Base-by-base conservation (phyloP, 2,329 filamentous ascomycete genomes). In the Plenodomus lindquistii region DNA sequence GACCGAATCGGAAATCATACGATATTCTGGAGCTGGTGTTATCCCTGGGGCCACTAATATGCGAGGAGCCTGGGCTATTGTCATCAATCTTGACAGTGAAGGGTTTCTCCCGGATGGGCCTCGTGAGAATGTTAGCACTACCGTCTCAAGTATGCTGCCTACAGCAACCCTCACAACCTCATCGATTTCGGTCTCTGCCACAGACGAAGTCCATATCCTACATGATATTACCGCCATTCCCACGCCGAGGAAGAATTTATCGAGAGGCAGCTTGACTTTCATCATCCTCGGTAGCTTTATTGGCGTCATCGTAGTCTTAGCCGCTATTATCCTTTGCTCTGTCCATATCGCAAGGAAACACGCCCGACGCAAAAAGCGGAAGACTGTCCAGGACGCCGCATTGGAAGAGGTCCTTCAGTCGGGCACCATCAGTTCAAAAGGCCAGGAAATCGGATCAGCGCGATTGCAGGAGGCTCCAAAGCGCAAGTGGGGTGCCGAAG, bases 221-320 rank as follows among this genome's bases (percentile, higher is more conserved):
- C 27, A 31, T 31, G 27, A 31, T 4, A 20, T 31, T 20, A 18
- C 21, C 17, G 37, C 19, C 15, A 18, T 22, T 17, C 2, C 44
- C 18, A 31, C 29, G 3, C 9, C 37, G 34, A 22, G 11, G 7
- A 0, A 29, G 5, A 41, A 13, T 3, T 15, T 38, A 9, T 24
- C 44, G 8, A 34, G 34, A 19, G 37, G 40, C 22, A 37, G 38
- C 31, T 37, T 51, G 5, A 34, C 41, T 17, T 43, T 17, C 13
- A 44, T 53, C n/a, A 35, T 35, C 5, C 4, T 53, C 22, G 40
- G 40, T 27, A 39, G 39, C 35, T 37, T 43, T 20, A 15, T 44
- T 36, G 40, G 39, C 3, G 6, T 53, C 9, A 4, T 15, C 27
- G 27, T 31, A 15, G 11, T 31, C 6, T 31, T 31, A 8, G 11